These are phyloP conservation scores for Sphaerulina populicola DNA, from an alignment of 2,329 filamentous ascomycete species.

Conservation along the genomic window DNA sequence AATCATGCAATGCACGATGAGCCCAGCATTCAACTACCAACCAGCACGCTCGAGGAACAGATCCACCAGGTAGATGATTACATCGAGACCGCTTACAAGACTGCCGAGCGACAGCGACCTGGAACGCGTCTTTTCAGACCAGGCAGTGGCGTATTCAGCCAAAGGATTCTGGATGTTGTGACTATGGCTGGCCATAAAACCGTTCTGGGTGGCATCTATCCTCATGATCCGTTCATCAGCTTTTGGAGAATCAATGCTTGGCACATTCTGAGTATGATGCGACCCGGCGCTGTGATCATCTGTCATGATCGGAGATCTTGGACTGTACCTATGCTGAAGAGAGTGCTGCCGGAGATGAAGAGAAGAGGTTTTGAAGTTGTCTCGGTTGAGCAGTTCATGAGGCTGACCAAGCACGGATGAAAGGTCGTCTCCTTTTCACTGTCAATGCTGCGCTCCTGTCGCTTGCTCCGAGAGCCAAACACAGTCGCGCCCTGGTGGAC, in stretches of 20 bases:
- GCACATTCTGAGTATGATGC: constrained; percentile 72
- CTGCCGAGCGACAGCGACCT: constrained; percentile 36
- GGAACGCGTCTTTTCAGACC: constrained; percentile 65
- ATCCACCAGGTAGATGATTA: constrained; percentile 56
- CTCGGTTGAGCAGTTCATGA: constrained; percentile 60
- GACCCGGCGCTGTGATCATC: constrained; percentile 70
- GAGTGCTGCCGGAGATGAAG: constrained; percentile 63
- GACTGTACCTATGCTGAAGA: constrained; percentile 69
- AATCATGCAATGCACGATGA: constrained; percentile 91
- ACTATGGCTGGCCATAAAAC: constrained; percentile 57
- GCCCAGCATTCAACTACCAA: constrained; percentile 55
- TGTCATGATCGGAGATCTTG: constrained; percentile 79
- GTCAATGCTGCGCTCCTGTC: constrained; percentile 22
- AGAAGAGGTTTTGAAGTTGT: constrained; percentile 62
- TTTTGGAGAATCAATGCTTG: constrained; percentile 61
- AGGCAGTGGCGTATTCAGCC: constrained; percentile 74
- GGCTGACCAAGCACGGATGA: constrained; percentile 20
- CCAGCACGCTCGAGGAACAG: constrained; percentile 53
- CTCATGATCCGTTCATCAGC: constrained; percentile 79
- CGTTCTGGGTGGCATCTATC: constrained; percentile 78
- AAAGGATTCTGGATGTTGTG: constrained; percentile 56
- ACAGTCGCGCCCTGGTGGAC: constrained; percentile 44
- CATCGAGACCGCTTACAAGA: constrained; percentile 50
- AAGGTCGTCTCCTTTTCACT: constrained; percentile 18
- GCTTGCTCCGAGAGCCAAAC: constrained; percentile 38